A percentile compares a stretch with the other conserved stretches of the same genome.
phyloP scores from a whole-genome alignment of 1,284 basidiomycete species.

The Earliella scabrosa region DNA sequence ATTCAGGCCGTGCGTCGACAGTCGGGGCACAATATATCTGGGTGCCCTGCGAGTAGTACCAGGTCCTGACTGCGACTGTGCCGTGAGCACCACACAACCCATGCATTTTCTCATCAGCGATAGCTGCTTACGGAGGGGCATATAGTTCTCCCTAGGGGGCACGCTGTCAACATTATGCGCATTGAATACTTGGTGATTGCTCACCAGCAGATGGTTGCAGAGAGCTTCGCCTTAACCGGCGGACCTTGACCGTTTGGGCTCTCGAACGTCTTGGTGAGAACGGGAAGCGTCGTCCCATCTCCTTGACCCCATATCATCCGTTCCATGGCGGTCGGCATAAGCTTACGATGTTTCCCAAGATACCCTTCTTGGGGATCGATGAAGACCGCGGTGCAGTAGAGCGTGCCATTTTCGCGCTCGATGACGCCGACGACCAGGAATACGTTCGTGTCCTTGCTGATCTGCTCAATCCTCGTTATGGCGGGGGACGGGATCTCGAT shows the following conservation, averaged over 20 bases:
- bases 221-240: slow-evolving; percentile 53
- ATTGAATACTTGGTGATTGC: slow-evolving; percentile 12
- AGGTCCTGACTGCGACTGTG: slow-evolving; percentile 49
- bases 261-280: slow-evolving; percentile 32
- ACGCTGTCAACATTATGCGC: neutral
- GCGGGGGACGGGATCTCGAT: slow-evolving; percentile 61
- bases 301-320: slow-evolving; percentile 73
- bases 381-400: slow-evolving; percentile 75
- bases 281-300: slow-evolving; percentile 39
- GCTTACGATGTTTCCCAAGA: slow-evolving; percentile 72
- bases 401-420: slow-evolving; percentile 66
- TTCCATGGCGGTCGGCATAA: slow-evolving; percentile 74
- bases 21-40: slow-evolving; percentile 75
- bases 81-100: neutral
- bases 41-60: slow-evolving; percentile 66
- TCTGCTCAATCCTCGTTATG: slow-evolving; percentile 50
- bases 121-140: slow-evolving; percentile 58
- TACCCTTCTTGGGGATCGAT: slow-evolving; percentile 62
- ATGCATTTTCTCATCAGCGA: neutral
- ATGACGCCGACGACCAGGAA: slow-evolving; percentile 74
- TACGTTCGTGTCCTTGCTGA: slow-evolving; percentile 54
- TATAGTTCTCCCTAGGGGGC: slow-evolving; percentile 69
- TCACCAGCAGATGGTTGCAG: slow-evolving; percentile 72
- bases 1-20: slow-evolving; percentile 67
- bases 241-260: slow-evolving; percentile 22